These are phyloP conservation scores for Aspergillus phoenicis DNA, from an alignment of 2,329 filamentous ascomycete species.

Conservation along the genomic window DNA sequence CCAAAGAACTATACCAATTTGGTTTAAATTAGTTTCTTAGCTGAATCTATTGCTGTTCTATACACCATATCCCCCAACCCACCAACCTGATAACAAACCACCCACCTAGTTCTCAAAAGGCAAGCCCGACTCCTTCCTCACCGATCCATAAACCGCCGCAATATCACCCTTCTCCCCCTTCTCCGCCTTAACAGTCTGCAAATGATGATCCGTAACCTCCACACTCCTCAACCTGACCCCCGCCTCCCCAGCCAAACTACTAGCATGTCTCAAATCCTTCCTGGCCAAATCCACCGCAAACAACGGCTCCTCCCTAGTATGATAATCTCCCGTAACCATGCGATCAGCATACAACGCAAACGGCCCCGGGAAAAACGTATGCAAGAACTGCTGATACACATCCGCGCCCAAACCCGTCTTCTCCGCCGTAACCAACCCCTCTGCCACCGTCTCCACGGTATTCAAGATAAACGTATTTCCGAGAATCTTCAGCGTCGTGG, in stretches of 20 bases:
- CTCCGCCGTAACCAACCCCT: conserved; percentile 77
- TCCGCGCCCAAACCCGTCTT: conserved; percentile 74
- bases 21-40: neutral
- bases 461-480: conserved; percentile 86
- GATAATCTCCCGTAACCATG: conserved; percentile 76
- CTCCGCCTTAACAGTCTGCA: conserved; percentile 70
- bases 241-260: conserved; percentile 63
- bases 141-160: conserved; percentile 78
- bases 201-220: conserved; percentile 68
- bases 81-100: conserved; percentile 63
- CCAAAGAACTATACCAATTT: too few relatives aligned
- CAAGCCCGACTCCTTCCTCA: conserved; percentile 72
- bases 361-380: conserved; percentile 72
- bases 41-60: neutral
- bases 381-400: conserved; percentile 70
- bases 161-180: conserved; percentile 74
- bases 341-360: conserved; percentile 74
- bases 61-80: neutral
- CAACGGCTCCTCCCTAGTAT: conserved; percentile 72
- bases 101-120: conserved; percentile 70
- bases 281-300: conserved; percentile 80
- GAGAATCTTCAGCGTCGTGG: conserved; percentile 75
- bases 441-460: conserved; percentile 77
- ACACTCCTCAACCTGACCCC: conserved; percentile 67
- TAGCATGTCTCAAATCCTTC: conserved; percentile 79